Conservation (phyloP, 805 yeast species). For the Jamesozyma gamospora region DNA sequence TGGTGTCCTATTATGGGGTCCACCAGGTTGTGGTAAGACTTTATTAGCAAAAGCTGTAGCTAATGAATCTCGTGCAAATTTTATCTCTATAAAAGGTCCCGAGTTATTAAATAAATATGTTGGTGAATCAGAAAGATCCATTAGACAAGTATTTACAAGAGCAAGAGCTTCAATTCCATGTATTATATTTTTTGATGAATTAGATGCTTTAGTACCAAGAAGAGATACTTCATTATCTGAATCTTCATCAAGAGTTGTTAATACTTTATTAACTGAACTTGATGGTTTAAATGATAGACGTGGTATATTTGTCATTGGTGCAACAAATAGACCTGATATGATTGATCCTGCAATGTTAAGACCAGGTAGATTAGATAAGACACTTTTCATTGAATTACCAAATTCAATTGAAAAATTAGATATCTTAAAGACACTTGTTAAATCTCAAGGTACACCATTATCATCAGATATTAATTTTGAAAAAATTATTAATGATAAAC, state of each 20-base stretch:
- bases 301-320: conserved; percentile 92
- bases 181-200: conserved; percentile 88
- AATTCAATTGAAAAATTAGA: conserved; percentile 67
- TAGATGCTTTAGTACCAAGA: conserved; percentile 92
- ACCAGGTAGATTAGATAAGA: conserved; percentile 92
- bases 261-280: conserved; percentile 84
- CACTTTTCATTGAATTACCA: conserved; percentile 85
- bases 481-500: conserved; percentile 57
- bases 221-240: conserved; percentile 85
- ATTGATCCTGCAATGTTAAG: conserved; percentile 97
- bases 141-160: conserved; percentile 83
- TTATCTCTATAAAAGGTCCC: conserved; percentile 93
- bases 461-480: conserved; percentile 49
- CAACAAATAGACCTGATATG: conserved; percentile 96
- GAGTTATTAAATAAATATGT: conserved; percentile 89
- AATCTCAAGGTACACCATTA: conserved; percentile 67
- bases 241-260: conserved; percentile 86
- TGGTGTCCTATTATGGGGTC: conserved; percentile 97
- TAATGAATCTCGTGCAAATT: conserved; percentile 91
- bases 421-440: conserved; percentile 67
- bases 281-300: conserved; percentile 90
- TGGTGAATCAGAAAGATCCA: conserved; percentile 92
- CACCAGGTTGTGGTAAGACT: conserved; percentile 99
- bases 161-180: conserved; percentile 93
- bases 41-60: conserved; percentile 95